phyloP scores from a whole-genome alignment of 805 yeast species.

The Gaillardinia entomophila region DNA sequence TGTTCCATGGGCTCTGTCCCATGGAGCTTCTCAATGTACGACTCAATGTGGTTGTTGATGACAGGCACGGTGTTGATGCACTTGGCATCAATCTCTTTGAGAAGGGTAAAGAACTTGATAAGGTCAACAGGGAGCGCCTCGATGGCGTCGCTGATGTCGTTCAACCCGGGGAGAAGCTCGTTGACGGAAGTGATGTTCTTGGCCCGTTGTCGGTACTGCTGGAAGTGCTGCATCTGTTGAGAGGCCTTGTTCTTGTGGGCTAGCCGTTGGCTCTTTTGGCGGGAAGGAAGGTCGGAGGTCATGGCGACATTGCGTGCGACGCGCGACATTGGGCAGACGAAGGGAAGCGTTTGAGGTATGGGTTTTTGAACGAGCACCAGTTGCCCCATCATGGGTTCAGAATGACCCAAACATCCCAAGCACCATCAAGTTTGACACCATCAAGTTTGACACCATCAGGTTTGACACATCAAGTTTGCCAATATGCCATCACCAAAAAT shows the following conservation, averaged over 20 bases:
- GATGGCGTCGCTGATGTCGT: constrained; percentile 85
- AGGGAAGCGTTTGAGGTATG: neutral
- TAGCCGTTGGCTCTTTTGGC: constrained; percentile 29
- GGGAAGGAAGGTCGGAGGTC: constrained; percentile 22
- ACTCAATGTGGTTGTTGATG: constrained; percentile 49
- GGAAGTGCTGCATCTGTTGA: constrained; percentile 21
- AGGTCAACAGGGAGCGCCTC: constrained; percentile 86
- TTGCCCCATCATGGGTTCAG: neutral
- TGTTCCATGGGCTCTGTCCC: neutral
- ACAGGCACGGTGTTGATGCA: constrained; percentile 71
- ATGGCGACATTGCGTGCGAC: too few species aligned
- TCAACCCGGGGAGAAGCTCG: constrained; percentile 67
- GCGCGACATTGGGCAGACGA: neutral
- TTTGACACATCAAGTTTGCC: neutral
- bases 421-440: neutral
- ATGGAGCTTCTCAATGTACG: constrained; percentile 26
- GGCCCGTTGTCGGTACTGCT: constrained; percentile 29
- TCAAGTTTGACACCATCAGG: neutral
- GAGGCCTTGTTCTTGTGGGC: constrained; percentile 15
- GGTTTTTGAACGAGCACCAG: constrained; percentile 1
- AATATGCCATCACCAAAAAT: too few species aligned
- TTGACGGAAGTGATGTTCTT: constrained; percentile 26
- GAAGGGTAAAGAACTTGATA: constrained; percentile 75
- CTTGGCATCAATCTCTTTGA: constrained; percentile 94
- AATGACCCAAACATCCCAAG: neutral